Evolutionary conservation across 345 rosid genomes (phyloP).

Genomic region (Eucalyptus pauciflora): DNA sequence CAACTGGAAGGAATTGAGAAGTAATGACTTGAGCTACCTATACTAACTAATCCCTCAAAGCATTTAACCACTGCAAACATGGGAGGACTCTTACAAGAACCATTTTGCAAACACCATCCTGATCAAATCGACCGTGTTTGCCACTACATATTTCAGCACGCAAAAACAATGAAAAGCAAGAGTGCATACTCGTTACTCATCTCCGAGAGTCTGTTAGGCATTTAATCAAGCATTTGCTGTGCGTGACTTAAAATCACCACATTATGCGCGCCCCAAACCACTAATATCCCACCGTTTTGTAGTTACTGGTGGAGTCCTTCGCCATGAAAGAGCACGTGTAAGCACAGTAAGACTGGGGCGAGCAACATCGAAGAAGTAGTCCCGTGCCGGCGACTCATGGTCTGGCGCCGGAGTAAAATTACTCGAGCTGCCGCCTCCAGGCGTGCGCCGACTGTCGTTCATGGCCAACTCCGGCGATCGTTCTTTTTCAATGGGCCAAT

Average conservation of each 20-base stretch:
- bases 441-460: neutral
- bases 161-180: neutral
- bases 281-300: neutral
- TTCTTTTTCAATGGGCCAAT: neutral
- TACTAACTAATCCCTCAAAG: neutral
- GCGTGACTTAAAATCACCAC: neutral
- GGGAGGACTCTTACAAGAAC: neutral
- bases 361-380: neutral
- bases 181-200: neutral
- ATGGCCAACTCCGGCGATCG: neutral
- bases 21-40: neutral
- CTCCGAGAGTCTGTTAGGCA: neutral
- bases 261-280: neutral
- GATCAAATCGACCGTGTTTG: accelerated
- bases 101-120: accelerated
- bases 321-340: neutral
- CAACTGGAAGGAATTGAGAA: neutral
- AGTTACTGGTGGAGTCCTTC: neutral
- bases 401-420: neutral
- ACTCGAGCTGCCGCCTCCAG: neutral
- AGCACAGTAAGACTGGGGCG: neutral
- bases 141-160: neutral
- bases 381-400: neutral
- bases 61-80: neutral
- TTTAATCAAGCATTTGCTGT: neutral